These are phyloP conservation scores for Litsea cubeba DNA, from an alignment of 164 flowering plant genomes.

Conservation along the genomic window DNA sequence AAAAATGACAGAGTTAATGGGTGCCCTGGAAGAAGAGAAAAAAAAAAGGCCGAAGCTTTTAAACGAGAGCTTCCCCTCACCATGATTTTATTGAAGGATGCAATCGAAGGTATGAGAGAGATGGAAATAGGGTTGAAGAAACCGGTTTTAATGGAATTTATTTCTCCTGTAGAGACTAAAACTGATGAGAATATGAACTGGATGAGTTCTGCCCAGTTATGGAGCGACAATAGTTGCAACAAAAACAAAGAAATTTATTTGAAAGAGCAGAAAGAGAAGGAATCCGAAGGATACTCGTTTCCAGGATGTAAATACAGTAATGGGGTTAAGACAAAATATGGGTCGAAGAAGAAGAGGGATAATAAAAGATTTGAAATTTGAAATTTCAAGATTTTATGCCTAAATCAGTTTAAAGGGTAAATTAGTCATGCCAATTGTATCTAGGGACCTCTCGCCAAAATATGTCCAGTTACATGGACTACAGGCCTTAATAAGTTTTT, in stretches of 20 bases:
- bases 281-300: constrained; percentile 20
- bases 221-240: constrained; percentile 30
- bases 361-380: too few species aligned
- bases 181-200: constrained; percentile 52
- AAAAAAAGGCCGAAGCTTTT: constrained; percentile 54
- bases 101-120: constrained; percentile 41
- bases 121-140: constrained; percentile 23
- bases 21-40: constrained; percentile 45
- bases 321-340: too few species aligned
- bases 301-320: constrained; percentile 20
- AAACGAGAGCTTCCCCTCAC: constrained; percentile 66
- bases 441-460: too few species aligned
- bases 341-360: too few species aligned
- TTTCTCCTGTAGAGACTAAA: constrained; percentile 9
- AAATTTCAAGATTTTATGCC: too few species aligned
- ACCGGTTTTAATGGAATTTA: constrained; percentile 57
- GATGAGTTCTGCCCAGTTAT: constrained; percentile 84
- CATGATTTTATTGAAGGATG: constrained; percentile 47
- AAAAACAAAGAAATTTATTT: constrained; percentile 3
- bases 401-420: too few species aligned
- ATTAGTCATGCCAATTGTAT: too few species aligned
- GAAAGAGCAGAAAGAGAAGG: constrained; percentile 27
- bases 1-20: constrained; percentile 30
- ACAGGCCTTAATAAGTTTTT: too few species aligned
- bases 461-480: too few species aligned